phyloP scores from a whole-genome alignment of 208 protist species.

The Herpetomonas samuelpessoai region DNA sequence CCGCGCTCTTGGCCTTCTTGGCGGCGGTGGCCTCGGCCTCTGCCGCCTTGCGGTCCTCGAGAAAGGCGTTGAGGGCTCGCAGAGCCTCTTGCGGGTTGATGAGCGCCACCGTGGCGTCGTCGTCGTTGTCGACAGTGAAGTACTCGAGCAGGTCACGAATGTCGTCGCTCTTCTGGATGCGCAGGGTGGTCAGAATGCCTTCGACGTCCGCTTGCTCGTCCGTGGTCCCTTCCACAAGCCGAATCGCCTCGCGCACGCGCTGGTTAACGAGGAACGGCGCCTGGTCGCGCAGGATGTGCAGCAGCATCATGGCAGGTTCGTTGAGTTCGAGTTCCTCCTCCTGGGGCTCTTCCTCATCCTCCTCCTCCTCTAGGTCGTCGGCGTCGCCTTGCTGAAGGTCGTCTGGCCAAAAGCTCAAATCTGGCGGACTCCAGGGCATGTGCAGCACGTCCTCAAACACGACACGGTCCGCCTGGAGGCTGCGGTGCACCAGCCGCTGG shows the following conservation, averaged over 20 bases:
- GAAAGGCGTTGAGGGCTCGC: constrained; percentile 75
- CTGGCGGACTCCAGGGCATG: constrained; percentile 84
- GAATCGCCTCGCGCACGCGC: constrained; percentile 67
- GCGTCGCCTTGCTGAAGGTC: constrained; percentile 24
- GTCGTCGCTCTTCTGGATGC: constrained; percentile 81
- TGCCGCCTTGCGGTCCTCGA: constrained; percentile 51
- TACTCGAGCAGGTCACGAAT: constrained; percentile 89
- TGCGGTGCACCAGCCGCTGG: constrained; percentile 81
- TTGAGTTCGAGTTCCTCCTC: constrained; percentile 60
- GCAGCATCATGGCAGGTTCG: constrained; percentile 80
- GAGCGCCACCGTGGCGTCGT: constrained; percentile 54
- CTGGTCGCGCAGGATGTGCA: constrained; percentile 83
- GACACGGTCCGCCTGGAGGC: constrained; percentile 93
- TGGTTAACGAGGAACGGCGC: constrained; percentile 88
- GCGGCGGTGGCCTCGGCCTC: constrained; percentile 11
- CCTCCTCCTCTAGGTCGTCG: constrained; percentile 41
- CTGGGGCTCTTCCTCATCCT: constrained; percentile 39
- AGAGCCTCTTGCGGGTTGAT: constrained; percentile 86
- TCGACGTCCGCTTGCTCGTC: constrained; percentile 87
- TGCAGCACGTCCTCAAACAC: constrained; percentile 95
- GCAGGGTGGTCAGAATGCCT: constrained; percentile 91
- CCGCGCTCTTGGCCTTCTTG: constrained; percentile 10
- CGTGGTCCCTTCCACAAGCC: constrained; percentile 60
- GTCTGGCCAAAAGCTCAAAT: constrained; percentile 78
- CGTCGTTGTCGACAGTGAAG: constrained; percentile 69